A percentile compares a stretch with the other conserved stretches of the same genome.
Conservation (phyloP, 176 grass and related monocot genomes). For the Cenchrus fungigraminus region DNA sequence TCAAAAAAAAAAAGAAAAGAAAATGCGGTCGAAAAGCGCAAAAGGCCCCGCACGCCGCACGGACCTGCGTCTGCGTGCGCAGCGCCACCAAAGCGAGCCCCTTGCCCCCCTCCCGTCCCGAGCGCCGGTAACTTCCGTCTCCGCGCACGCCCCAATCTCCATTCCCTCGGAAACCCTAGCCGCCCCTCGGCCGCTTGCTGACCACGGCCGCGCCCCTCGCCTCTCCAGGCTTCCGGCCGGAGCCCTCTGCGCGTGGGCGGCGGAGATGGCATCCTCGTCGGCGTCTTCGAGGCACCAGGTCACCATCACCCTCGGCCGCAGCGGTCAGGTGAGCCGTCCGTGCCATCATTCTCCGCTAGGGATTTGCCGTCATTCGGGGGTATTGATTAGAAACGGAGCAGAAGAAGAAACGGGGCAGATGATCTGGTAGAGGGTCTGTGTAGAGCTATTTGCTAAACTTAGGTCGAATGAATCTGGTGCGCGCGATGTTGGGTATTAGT, state of each 20-base stretch:
- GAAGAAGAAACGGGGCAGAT: not conserved
- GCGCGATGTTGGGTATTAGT: not conserved
- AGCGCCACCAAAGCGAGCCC: conserved; percentile 19
- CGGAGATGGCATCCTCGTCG: conserved; percentile 46
- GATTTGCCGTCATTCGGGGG: not conserved
- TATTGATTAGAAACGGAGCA: conserved; percentile 18
- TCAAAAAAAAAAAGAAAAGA: not conserved
- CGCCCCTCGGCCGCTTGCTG: not conserved
- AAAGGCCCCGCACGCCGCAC: not conserved
- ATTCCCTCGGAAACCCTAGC: conserved; percentile 39
- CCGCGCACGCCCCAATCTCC: conserved; percentile 16
- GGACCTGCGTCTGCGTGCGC: not conserved
- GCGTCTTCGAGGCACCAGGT: conserved; percentile 54
- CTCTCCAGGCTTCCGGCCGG: not conserved
- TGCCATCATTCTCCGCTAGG: not conserved
- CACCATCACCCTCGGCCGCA: conserved; percentile 77
- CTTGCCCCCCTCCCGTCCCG: not conserved
- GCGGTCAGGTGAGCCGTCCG: conserved; percentile 61
- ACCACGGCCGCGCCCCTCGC: conserved; percentile 11
- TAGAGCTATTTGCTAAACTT: not conserved
- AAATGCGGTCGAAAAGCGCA: conserved; percentile 7
- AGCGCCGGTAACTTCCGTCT: conserved; percentile 14
- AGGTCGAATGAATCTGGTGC: not conserved
- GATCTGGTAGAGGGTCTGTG: conserved; percentile 13
- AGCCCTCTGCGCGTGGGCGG: not conserved